Percentiles rank a stretch among this genome's conserved stretches.
Conservation (phyloP, 164 flowering plant species). For the Tinospora cordifolia region DNA sequence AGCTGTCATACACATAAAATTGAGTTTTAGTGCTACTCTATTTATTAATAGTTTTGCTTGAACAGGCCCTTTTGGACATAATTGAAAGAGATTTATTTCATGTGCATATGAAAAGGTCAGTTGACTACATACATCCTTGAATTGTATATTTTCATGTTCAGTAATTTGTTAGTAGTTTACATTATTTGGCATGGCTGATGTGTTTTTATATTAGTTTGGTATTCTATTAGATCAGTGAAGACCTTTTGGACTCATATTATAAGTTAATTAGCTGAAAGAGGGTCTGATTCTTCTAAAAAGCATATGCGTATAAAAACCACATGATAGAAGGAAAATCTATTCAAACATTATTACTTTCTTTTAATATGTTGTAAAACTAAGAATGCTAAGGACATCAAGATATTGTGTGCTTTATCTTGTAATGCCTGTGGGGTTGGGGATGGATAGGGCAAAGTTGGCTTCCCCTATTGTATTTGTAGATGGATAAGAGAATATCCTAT, state of each 20-base stretch:
- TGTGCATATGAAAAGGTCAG: slow-evolving; percentile 73
- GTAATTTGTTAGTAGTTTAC: background rate
- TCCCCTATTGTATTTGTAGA: too few species aligned
- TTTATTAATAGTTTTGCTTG: slow-evolving; percentile 6
- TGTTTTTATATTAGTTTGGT: background rate
- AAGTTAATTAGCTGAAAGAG: background rate
- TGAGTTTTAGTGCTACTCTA: background rate
- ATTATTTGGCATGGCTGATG: background rate
- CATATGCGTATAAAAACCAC: too few species aligned
- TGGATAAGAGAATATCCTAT: too few species aligned
- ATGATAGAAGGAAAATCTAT: too few species aligned
- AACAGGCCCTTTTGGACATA: slow-evolving; percentile 86
- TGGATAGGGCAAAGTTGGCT: too few species aligned
- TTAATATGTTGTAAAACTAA: too few species aligned
- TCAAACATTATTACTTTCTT: too few species aligned
- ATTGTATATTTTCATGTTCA: background rate
- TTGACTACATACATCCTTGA: background rate
- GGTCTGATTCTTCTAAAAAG: background rate
- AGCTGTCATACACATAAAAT: too few species aligned
- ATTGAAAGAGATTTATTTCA: slow-evolving; percentile 93
- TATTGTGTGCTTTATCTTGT: too few species aligned
- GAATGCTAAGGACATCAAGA: too few species aligned
- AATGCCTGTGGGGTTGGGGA: too few species aligned
- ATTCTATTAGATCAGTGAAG: background rate
- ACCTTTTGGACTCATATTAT: background rate